Evolutionary conservation across 306 rosid species (phyloP), one percentile per base, ranked within the genome.

Genomic region (Alnus rubra): DNA sequence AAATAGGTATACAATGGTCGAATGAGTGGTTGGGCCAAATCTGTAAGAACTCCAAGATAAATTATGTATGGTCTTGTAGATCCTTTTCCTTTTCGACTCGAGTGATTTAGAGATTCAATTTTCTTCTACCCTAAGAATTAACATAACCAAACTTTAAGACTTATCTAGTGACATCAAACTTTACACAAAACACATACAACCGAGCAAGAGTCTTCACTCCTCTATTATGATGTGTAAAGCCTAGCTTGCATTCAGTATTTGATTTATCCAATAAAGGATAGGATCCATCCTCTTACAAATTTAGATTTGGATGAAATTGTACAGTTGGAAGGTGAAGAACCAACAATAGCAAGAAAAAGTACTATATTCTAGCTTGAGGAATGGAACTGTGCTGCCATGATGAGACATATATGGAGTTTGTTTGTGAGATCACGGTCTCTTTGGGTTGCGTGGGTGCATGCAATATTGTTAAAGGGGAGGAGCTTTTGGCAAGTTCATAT

Each of bases 311-410:
- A 63, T 63, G 28, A 63, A 63, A 63, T 63, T 63, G 9, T 33
- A 30, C 16, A 31, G 3, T 13, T 12, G 44, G 9, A 12, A 15
- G 44, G 6, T 1, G 19, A 19, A 31, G 45, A 33, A 30, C 45
- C 45, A 63, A 33, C 69, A 63, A 14, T 10, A 63, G 69, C 69
- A 63, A 63, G 16, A 59, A 63, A 14, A 63, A 63, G 69, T 63
- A 31, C 7, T 30, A 11, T 63, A 63, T 60, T 9, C 45, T 13
- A 30, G 28, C 28, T 23, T 23, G 28, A 23, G 28, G 28, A 23
- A 23, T 23, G 28, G 28, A 23, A 23, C 28, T 0, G 28, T 23
- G 28, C 28, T 23, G 28, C 28, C 28, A 23, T 23, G 28, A 23
- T 23, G 28, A 23, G 28, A 23, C 28, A 23, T 23, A 23, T 23